These are phyloP conservation scores for Sphagnurus paluster DNA, from an alignment of 1,284 basidiomycete genomes.

Conservation along the genomic window DNA sequence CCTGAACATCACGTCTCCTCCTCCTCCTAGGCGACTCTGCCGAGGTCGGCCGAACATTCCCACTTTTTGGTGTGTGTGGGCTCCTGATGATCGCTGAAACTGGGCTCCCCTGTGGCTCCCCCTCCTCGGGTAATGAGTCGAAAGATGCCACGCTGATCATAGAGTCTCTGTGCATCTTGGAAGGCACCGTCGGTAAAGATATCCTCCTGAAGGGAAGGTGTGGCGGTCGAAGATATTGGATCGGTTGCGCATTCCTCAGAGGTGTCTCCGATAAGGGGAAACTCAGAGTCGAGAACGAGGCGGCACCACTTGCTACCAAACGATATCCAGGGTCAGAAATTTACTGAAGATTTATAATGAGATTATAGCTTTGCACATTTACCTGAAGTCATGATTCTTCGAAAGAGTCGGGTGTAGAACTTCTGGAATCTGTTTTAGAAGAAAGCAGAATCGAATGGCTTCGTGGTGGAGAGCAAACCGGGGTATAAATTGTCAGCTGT, in stretches of 20 bases:
- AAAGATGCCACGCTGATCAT: constrained; percentile 68
- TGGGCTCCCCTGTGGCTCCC: constrained; percentile 15
- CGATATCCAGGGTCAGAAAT: neutral
- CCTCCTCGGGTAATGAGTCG: constrained; percentile 61
- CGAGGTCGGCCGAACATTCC: constrained; percentile 23
- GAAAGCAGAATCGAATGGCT: too few species aligned
- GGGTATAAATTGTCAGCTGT: neutral
- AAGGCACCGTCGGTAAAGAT: constrained; percentile 66
- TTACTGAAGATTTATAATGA: neutral
- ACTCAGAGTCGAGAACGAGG: constrained; percentile 17
- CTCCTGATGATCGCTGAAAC: constrained; percentile 16
- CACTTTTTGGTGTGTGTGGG: constrained; percentile 9
- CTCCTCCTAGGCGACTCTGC: constrained; percentile 34
- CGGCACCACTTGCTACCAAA: constrained; percentile 10
- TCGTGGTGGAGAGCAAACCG: neutral
- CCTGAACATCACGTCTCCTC: constrained; percentile 29
- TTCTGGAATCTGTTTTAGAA: too few species aligned
- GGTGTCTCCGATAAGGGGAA: constrained; percentile 20
- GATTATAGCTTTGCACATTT: neutral
- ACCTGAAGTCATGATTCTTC: constrained; percentile 5
- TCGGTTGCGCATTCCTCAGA: constrained; percentile 11
- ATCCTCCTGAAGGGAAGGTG: constrained; percentile 72
- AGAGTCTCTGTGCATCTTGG: constrained; percentile 54
- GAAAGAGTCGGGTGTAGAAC: too few species aligned
- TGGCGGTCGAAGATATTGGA: constrained; percentile 23